phyloP scores from a whole-genome alignment of 495 filamentous ascomycete genomes.

The Podospora didyma region DNA sequence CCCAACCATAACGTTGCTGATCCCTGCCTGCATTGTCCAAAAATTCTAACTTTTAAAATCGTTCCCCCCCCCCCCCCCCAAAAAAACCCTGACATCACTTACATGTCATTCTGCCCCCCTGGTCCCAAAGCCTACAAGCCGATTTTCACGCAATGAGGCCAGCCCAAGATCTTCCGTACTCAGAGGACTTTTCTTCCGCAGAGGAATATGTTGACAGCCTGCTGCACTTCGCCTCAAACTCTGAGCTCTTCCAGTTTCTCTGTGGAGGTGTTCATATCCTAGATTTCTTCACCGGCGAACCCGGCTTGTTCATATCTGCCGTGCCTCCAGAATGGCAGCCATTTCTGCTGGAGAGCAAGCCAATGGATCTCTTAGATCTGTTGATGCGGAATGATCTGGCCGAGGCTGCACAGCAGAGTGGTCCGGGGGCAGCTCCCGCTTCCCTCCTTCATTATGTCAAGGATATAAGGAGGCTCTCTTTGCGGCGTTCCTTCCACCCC shows the following conservation, averaged over 20 bases:
- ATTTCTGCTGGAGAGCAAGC: slow-evolving; percentile 66
- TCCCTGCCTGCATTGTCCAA: no score
- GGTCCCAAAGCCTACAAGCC: not conserved
- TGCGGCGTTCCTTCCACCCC: slow-evolving; percentile 57
- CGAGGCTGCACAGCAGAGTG: slow-evolving; percentile 23
- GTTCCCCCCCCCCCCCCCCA: no score
- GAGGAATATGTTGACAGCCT: slow-evolving; percentile 78
- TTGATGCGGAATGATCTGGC: slow-evolving; percentile 70
- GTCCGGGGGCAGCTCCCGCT: slow-evolving; percentile 55
- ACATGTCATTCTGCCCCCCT: not conserved
- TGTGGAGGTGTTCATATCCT: slow-evolving; percentile 93
- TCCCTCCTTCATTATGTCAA: slow-evolving; percentile 70
- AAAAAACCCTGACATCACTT: not conserved
- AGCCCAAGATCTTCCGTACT: slow-evolving; percentile 38
- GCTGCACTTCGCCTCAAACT: slow-evolving; percentile 68
- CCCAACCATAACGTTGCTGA: no score
- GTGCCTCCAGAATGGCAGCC: slow-evolving; percentile 75
- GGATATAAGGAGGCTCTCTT: slow-evolving; percentile 64
- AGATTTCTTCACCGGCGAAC: slow-evolving; percentile 88
- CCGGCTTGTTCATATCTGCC: slow-evolving; percentile 65
- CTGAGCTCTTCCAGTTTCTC: slow-evolving; percentile 75
- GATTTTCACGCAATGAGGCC: slow-evolving; percentile 33
- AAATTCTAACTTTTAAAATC: no score
- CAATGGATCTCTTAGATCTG: slow-evolving; percentile 72
- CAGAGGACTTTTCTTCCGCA: slow-evolving; percentile 38